Percentiles rank a stretch among this genome's conserved stretches.
phyloP scores from a whole-genome alignment of 2,329 filamentous ascomycete species.

The Microsporum canis region DNA sequence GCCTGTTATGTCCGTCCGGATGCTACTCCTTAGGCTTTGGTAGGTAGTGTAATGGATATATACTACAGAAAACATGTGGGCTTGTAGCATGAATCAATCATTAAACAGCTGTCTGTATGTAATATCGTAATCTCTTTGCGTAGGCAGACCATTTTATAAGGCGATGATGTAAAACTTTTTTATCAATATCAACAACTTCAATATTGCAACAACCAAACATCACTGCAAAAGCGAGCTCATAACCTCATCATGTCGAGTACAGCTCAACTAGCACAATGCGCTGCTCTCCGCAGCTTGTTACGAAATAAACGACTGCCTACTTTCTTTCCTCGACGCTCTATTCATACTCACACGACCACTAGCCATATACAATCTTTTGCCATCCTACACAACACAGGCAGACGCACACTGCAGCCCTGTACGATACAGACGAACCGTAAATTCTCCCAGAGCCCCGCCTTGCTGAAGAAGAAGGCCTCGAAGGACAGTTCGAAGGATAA shows the following conservation, averaged over 20 bases:
- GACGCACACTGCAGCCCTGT: not conserved
- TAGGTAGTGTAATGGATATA: constrained; percentile 2
- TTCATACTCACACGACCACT: constrained; percentile 1
- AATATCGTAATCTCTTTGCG: too few species aligned
- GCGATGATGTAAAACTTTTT: not conserved
- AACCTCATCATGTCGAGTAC: not conserved
- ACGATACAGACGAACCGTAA: not conserved
- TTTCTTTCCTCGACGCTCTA: not conserved
- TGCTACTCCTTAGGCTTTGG: not conserved
- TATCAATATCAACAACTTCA: not conserved
- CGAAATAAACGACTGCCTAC: not conserved
- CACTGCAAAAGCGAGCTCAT: not conserved
- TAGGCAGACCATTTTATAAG: too few species aligned
- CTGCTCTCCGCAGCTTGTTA: not conserved
- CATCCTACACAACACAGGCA: not conserved
- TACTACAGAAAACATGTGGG: not conserved
- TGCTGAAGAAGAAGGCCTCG: constrained; percentile 41
- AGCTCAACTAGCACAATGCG: not conserved
- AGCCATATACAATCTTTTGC: not conserved
- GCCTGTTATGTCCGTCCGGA: not conserved
- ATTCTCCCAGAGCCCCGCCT: constrained; percentile 35
- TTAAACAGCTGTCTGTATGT: too few species aligned
- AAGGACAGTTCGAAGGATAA: constrained; percentile 27
- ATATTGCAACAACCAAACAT: not conserved
- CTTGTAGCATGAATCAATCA: too few species aligned